A percentile compares a stretch with the other conserved stretches of the same genome.
Evolutionary conservation across 2,329 filamentous ascomycete genomes (phyloP).

Genomic region (Venturia effusa): DNA sequence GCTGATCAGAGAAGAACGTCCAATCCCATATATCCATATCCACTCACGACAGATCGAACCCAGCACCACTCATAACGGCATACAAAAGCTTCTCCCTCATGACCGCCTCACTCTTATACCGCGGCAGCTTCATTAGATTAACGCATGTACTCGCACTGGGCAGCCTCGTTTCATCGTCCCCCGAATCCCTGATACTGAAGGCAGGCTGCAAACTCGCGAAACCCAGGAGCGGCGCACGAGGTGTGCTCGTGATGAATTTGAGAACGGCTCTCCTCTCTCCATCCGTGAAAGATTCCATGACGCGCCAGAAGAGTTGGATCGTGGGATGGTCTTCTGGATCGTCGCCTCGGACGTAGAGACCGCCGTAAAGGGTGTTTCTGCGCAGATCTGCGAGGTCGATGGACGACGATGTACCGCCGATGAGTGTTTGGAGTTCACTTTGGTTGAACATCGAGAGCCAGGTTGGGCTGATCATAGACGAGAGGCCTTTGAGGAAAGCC

Average conservation of each 20-base stretch:
- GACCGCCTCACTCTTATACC: conserved; percentile 55
- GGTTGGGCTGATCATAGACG: conserved; percentile 75
- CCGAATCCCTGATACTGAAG: conserved; percentile 84
- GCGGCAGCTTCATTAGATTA: conserved; percentile 84
- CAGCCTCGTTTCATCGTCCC: conserved; percentile 62
- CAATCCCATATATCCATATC: too few species aligned
- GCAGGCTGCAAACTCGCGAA: conserved; percentile 75
- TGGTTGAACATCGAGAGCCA: conserved; percentile 99
- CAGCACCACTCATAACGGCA: conserved; percentile 78
- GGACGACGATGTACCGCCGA: conserved; percentile 74
- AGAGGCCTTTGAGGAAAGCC: conserved; percentile 78
- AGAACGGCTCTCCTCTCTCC: conserved; percentile 72
- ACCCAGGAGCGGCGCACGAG: conserved; percentile 76
- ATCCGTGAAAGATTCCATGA: conserved; percentile 67
- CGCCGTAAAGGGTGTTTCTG: conserved; percentile 74
- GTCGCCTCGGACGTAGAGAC: conserved; percentile 81
- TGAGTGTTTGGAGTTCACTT: conserved; percentile 81
- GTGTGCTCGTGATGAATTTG: conserved; percentile 92
- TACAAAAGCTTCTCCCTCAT: conserved; percentile 78
- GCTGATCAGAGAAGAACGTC: too few species aligned
- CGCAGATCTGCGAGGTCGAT: conserved; percentile 84
- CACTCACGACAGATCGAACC: conserved; percentile 56
- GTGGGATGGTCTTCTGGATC: conserved; percentile 79
- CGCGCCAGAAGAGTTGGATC: conserved; percentile 81
- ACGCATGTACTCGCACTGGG: conserved; percentile 95